phyloP scores from a whole-genome alignment of 2,329 filamentous ascomycete species.

The Zymoseptoria brevis region DNA sequence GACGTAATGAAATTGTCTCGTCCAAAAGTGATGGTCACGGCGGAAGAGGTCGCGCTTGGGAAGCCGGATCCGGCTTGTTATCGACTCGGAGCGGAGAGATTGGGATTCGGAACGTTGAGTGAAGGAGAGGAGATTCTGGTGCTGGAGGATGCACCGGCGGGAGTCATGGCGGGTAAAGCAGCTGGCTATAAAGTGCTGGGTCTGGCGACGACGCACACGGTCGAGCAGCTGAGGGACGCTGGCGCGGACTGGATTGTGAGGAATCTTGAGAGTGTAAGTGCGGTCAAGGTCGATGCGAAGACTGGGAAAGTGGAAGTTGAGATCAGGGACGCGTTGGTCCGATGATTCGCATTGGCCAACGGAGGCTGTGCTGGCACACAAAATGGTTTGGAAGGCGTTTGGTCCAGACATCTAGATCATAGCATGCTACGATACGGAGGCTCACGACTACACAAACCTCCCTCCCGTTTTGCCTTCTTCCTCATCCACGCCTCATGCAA shows the following conservation, averaged over 20 bases:
- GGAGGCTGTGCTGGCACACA: not conserved
- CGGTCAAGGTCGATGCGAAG: constrained; percentile 48
- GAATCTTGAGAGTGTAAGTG: constrained; percentile 65
- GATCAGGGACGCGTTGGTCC: constrained; percentile 52
- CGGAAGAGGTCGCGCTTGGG: constrained; percentile 42
- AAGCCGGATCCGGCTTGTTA: constrained; percentile 47
- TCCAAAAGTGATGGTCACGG: constrained; percentile 41
- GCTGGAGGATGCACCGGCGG: constrained; percentile 81
- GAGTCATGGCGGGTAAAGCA: constrained; percentile 72
- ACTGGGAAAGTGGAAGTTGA: constrained; percentile 58
- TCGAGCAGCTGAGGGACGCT: constrained; percentile 62
- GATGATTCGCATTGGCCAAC: not conserved
- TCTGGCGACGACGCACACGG: constrained; percentile 74
- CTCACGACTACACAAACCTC: not conserved
- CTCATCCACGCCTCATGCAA: constrained; percentile 20
- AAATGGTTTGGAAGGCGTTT: too few relatives aligned
- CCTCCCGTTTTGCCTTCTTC: constrained; percentile 16
- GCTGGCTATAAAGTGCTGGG: constrained; percentile 80
- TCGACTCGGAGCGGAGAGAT: constrained; percentile 34
- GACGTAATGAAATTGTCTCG: constrained; percentile 42
- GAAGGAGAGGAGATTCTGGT: constrained; percentile 52
- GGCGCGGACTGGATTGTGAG: constrained; percentile 82
- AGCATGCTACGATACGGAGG: not conserved
- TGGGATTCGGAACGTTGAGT: constrained; percentile 33
- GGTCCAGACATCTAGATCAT: not conserved